Percentiles rank a stretch among this genome's conserved stretches.
Conservation (phyloP, 2,329 filamentous ascomycete species). For the Ophiosphaerella herpotricha region DNA sequence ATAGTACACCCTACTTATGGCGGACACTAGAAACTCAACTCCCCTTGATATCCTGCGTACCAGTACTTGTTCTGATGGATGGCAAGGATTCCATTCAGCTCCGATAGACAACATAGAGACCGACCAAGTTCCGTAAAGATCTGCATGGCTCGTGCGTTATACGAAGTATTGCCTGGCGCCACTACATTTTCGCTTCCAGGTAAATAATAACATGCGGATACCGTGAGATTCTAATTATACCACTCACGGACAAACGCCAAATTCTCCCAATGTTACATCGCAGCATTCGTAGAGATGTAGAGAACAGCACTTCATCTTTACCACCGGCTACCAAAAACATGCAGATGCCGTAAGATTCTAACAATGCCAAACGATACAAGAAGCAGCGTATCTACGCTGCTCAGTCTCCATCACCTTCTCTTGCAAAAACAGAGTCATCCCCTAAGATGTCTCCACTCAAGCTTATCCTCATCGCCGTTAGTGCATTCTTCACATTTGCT, state of each 20-base stretch:
- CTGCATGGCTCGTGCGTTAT: conserved; percentile 1
- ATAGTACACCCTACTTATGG: not conserved
- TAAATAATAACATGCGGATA: conserved; percentile 6
- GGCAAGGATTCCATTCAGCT: not conserved
- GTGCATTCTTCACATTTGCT: conserved; percentile 20
- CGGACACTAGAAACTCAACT: not conserved
- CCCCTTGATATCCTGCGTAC: not conserved
- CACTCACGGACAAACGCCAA: not conserved
- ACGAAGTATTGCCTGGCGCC: not conserved
- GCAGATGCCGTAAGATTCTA: not conserved
- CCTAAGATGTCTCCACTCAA: conserved; percentile 49
- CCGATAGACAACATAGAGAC: no score
- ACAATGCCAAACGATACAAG: not conserved
- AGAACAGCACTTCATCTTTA: not conserved
- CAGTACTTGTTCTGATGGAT: not conserved
- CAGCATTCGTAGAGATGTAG: not conserved
- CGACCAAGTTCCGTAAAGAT: conserved; percentile 2
- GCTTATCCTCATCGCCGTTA: conserved; percentile 44
- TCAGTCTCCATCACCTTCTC: not conserved
- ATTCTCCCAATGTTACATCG: conserved; percentile 5
- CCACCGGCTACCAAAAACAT: conserved; percentile 1
- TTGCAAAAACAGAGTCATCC: not conserved
- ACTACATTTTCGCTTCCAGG: conserved; percentile 2
- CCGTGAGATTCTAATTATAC: conserved; percentile 3
- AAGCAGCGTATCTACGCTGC: not conserved